Base-by-base conservation (phyloP, 371 early-diverging fungal species). In the Lichtheimia hyalospora region DNA sequence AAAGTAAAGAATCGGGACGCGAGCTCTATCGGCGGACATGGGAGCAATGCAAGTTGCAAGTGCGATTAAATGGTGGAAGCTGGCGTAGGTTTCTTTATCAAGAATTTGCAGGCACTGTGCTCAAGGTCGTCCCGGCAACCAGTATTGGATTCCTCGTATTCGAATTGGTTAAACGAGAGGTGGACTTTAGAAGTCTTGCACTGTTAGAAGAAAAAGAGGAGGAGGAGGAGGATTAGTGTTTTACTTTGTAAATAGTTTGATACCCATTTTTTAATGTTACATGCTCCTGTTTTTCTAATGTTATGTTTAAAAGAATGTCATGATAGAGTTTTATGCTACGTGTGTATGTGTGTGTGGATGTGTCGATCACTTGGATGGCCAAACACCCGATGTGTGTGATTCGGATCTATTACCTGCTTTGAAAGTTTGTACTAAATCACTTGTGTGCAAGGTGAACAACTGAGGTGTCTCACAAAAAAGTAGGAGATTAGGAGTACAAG, bases 71-170 rank as follows among this genome's bases (percentile, higher is more conserved):
- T 51, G 71, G 71, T 7, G 82, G 81, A 0, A 80, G 83, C 28
- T 85, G 81, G 86, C 74, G 69, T 25, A 74, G 69, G 27, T 87
- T 84, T 52, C 52, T 90, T 25, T 90, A 86, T 46, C 71, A 82
- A 23, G 90, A 85, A 27, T 90, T 89, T 74, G 77, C 73, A 1
- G 70, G 74, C 12, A 89, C 89, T 0, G 81, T 89, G 7, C 58
- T 89, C 40, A 75, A 87, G 34, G 84, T 87, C 3, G 82, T 89
- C 0, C 91, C 91, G 4, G 91, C 91, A 0, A 87, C 91, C 7
- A 87, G 88, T 57, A 69, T 86, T 1, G 91, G 91, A 1, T 87
- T 90, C 43, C 58, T 90, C 15, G 86, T 86, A 10, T 90, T 89
- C 73, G 91, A 90, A 66, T 54, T 90, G 15, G 82, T 90, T 25